Evolutionary conservation across 805 yeast genomes (phyloP), one percentile per base, ranked within the genome.

Genomic region (Candida incommunis): DNA sequence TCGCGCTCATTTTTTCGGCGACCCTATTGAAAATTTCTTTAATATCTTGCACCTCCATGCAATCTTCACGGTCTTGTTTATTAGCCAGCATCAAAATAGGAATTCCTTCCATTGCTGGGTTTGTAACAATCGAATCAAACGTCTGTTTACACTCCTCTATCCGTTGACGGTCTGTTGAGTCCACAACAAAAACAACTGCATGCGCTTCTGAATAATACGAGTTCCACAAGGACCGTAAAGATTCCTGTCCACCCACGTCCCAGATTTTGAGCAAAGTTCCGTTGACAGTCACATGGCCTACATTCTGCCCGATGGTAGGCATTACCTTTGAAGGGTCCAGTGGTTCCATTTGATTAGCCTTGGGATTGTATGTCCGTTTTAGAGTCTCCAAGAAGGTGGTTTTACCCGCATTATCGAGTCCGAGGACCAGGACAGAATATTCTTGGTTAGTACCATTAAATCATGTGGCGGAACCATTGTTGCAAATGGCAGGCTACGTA

Each of bases 171-270:
- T 88, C 97, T 1, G 94, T 80, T 5, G 95, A 83, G 60, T 90
- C 98, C 11, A 92, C 90, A 18, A 90, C 81, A 61, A 90, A 90
- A 40, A 92, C 79, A 29, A 90, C 84, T 0, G 92, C 97, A 62
- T 90, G 96, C 45, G 95, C 83, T 48, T 78, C 81, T 18, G 71
- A 69, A 63, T 80, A 92, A 67, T 90, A 92, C 49, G 84, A 77
- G 3, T 80, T 71, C 98, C 98, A 90, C 71, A 92, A 70, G 23
- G 76, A 67, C 42, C 97, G 70, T 41, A 90, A 67, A n/a, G 82
- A 69, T 57, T 79, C 80, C 62, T 90, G 98, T 11, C 98, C 98
- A 9, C 97, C 97, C 35, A 90, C 78, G 61, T 90, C 98, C 97
- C 97, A 90, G 55, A 92, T 76, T 57, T 87, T 88, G 46, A 92